These are phyloP conservation scores for Diaporthe eres DNA, from an alignment of 2,329 filamentous ascomycete species.

Conservation along the genomic window DNA sequence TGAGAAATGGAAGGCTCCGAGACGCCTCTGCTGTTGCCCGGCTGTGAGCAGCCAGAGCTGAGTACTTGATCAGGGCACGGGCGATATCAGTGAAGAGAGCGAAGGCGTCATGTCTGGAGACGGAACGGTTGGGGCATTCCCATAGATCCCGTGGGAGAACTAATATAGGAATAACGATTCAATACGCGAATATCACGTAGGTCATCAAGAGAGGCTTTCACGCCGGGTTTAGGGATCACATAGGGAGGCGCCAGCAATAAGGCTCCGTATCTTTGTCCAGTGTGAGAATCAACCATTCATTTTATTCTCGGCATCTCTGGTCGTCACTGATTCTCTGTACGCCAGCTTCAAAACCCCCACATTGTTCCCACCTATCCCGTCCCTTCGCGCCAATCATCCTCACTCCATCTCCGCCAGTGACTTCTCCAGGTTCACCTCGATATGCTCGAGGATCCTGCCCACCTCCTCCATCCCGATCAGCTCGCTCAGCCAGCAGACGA, in stretches of 20 bases:
- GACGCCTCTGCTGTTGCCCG: not conserved
- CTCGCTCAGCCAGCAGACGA: conserved; percentile 34
- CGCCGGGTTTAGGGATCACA: not conserved
- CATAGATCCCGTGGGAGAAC: not conserved
- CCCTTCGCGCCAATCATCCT: not conserved
- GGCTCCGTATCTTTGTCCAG: not conserved
- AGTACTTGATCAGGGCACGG: not conserved
- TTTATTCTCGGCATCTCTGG: not conserved
- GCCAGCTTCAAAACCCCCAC: not conserved
- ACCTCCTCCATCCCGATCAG: conserved; percentile 31
- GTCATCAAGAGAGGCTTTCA: not conserved
- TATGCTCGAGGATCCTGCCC: conserved; percentile 1
- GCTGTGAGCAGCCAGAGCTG: not conserved
- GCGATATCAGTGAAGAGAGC: not conserved
- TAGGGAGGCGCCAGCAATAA: not conserved
- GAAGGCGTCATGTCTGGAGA: not conserved
- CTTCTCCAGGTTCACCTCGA: conserved; percentile 23
- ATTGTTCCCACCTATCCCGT: not conserved
- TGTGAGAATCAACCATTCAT: not conserved
- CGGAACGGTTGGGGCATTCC: not conserved
- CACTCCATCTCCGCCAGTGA: conserved; percentile 17
- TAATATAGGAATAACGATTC: not conserved
- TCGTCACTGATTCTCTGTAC: not conserved
- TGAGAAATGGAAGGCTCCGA: not conserved
- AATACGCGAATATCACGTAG: not conserved